phyloP scores from a whole-genome alignment of 768 basidiomycete species.

The Termitomyces sp. region DNA sequence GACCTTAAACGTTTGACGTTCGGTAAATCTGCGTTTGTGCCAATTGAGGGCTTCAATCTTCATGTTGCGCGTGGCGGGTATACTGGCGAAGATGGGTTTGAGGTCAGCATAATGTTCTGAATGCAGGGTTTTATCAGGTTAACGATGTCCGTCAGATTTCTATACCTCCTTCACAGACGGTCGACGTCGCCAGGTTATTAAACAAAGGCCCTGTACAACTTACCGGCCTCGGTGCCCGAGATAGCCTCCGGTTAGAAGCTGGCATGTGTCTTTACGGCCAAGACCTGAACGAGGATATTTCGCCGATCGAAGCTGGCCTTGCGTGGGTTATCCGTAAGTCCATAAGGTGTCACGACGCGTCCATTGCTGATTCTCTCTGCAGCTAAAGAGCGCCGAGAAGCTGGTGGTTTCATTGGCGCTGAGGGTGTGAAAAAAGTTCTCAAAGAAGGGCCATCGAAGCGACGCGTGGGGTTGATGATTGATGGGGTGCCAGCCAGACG shows the following conservation, averaged over 20 bases:
- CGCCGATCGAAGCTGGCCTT: conserved; percentile 87
- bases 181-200: conserved; percentile 65
- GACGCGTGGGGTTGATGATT: conserved; percentile 79
- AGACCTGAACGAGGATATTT: conserved; percentile 83
- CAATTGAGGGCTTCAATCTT: conserved; percentile 70
- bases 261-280: conserved; percentile 97
- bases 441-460: conserved; percentile 68
- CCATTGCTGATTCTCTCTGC: neutral
- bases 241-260: conserved; percentile 91
- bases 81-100: conserved; percentile 98
- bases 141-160: conserved; percentile 56
- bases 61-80: conserved; percentile 95
- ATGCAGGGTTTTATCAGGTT: neutral
- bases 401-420: conserved; percentile 73
- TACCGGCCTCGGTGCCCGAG: conserved; percentile 87
- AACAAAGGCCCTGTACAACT: conserved; percentile 66
- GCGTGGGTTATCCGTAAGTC: conserved; percentile 86
- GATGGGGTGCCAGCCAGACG: conserved; percentile 84
- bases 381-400: conserved; percentile 81
- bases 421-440: conserved; percentile 68
- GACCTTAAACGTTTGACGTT: conserved; percentile 76
- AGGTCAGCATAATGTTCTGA: conserved; percentile 37
- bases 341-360: neutral
- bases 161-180: conserved; percentile 72
- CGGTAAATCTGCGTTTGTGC: conserved; percentile 76